These are phyloP conservation scores for Licmophora abbreviata DNA, from an alignment of 108 stramenopile genomes.

Conservation along the genomic window DNA sequence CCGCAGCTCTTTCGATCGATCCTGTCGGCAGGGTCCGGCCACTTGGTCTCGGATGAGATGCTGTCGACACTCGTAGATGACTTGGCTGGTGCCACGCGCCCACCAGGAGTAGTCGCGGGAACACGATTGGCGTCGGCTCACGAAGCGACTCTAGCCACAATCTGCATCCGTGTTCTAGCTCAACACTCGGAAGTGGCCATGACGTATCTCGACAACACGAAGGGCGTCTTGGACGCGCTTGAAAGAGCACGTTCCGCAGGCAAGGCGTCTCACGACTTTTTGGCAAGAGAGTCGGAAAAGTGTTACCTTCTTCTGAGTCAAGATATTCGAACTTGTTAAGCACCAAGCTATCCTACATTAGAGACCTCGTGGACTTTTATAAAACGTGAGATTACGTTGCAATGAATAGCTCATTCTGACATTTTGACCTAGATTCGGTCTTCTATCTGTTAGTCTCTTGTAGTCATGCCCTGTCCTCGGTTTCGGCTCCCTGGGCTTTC, in stretches of 20 bases:
- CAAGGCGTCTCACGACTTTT: too few relatives aligned
- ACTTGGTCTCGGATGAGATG: conserved; percentile 4
- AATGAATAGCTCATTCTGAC: too few relatives aligned
- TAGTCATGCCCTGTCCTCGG: neutral
- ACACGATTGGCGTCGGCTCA: conserved; percentile 29
- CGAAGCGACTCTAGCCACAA: conserved; percentile 34
- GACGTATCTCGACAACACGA: neutral
- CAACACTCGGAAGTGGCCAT: neutral
- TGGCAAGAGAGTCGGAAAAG: too few relatives aligned
- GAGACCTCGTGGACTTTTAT: too few relatives aligned
- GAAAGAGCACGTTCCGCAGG: neutral
- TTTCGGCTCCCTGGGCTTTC: neutral
- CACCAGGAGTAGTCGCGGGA: conserved; percentile 21
- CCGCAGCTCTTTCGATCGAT: conserved; percentile 7
- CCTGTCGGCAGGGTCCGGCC: conserved; percentile 3
- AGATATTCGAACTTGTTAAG: too few relatives aligned
- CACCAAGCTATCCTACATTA: too few relatives aligned
- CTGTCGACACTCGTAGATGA: conserved; percentile 24
- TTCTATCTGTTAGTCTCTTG: too few relatives aligned
- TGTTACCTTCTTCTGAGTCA: too few relatives aligned
- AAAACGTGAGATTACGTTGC: too few relatives aligned
- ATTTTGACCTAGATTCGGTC: too few relatives aligned
- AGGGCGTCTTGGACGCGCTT: neutral
- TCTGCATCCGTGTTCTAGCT: conserved; percentile 23
- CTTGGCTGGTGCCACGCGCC: conserved; percentile 28